Base-by-base conservation (phyloP, 2,329 filamentous ascomycete species). In the Exophiala viscosa region DNA sequence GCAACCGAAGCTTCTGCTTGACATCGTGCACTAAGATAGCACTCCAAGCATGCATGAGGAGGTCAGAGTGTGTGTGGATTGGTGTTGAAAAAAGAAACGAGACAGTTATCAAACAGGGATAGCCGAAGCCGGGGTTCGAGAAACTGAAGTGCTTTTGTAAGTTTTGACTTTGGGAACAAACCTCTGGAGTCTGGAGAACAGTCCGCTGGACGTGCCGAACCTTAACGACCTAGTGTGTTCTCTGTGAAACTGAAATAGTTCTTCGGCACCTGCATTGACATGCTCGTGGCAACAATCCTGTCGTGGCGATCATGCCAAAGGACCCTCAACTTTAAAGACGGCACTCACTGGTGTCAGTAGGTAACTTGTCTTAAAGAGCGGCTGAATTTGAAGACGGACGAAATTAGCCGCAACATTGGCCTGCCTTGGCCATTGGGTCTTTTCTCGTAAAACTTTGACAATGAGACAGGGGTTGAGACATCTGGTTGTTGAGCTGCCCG, bases 1-100 rank as follows among this genome's bases (percentile, higher is more conserved):
- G 47, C 36, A 56, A 59, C 53, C 56, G 56, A 59, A 42, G 50
- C 48, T 41, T 41, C 48, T 55, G 56, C 56, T 56, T 50, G 50
- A 59, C 50, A 59, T 59, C 56, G 50, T 54, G 50, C 53, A 45
- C 53, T 50, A 50, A 28, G 23, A 28, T 28, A 28, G 23, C 23
- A 28, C 56, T 14, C 32, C 52, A 41, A 53, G 49, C 52, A 56
- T 49, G 50, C 48, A 23, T 28, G 48, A 45, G 40, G 38, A 52
- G 53, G 53, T 50, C 49, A 36, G 45, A 51, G 50, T 49, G 49
- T 48, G 51, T 49, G 48, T 43, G 46, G 47, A 28, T 50, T 45
- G 38, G 23, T 54, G 54, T 48, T 39, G 50, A 39, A 49, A 44
- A 53, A 35, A 45, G 32, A 45, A 36, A 36, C n/a, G 32, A 43